Evolutionary conservation across 495 filamentous ascomycete genomes (phyloP), one percentile per base, ranked within the genome.

Genomic region (Lasiosphaeria ovina): DNA sequence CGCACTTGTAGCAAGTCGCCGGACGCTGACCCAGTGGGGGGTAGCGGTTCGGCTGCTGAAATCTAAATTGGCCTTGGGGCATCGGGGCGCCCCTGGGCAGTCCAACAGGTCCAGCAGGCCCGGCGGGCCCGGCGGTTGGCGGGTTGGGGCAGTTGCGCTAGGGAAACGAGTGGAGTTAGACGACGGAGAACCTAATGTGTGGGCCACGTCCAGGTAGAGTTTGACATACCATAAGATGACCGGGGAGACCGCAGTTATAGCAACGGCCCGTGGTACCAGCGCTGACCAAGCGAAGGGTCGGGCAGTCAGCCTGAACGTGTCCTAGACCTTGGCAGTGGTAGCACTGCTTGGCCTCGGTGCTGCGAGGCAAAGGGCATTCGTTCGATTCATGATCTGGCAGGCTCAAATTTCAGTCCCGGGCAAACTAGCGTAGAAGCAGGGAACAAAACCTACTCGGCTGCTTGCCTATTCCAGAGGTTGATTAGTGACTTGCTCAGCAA

Each of bases 281-380:
- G 63, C 91, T 91, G 73, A 88, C 96, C 61, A 99, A 79, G 69
- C 95, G 91, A 59, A 98, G 83, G 54, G 95, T 99, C 62, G 95
- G 95, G 84, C 95, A 99, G 75, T 98, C 95, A 62, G 95, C 95
- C 80, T 99, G 95, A 69, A 99, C 94, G 72, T 99, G 95, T 59
- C 95, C 95, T 61, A 97, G 82, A 40, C 95, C 95, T 78, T 98
- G 94, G 82, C 95, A 99, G 80, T 98, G 94, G 74, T 99, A 99
- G 86, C 95, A 99, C 80, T 99, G 95, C 85, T 99, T 99, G 45
- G 90, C 90, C 78, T 99, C 94, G 61, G 95, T 97, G 47, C 93
- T 96, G 75, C 95, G 87, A 65, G 95, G 95, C 73, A 89, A 88
- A 64, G 95, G 95, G 83, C 95, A 99, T 69, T 87, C 87, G 80